These are phyloP conservation scores for Alternaria postmessia DNA, from an alignment of 2,329 filamentous ascomycete species.

Conservation along the genomic window DNA sequence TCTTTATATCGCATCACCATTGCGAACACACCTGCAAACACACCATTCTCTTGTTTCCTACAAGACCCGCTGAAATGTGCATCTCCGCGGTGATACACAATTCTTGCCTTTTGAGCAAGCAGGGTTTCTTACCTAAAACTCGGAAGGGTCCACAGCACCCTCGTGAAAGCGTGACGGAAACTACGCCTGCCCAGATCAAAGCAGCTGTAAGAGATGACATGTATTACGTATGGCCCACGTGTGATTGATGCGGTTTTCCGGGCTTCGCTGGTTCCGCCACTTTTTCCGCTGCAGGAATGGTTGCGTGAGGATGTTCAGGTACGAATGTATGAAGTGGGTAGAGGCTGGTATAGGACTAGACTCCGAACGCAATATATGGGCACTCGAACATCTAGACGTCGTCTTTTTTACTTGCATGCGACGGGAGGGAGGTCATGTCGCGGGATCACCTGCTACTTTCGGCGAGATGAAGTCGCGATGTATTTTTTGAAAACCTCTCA, in stretches of 20 bases:
- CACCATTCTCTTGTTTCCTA: conserved; percentile 4
- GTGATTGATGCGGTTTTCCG: neutral
- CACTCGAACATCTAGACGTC: no score
- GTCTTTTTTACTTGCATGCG: neutral
- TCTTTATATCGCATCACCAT: neutral
- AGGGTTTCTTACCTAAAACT: neutral
- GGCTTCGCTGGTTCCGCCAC: neutral
- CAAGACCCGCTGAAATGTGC: conserved; percentile 2
- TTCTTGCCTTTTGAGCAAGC: neutral
- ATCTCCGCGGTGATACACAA: conserved; percentile 16
- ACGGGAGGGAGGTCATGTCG: neutral
- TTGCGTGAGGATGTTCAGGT: neutral
- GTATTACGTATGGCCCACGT: neutral
- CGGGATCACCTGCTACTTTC: no score
- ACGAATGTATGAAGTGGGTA: neutral
- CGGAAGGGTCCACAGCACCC: neutral
- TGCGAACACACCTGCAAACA: neutral
- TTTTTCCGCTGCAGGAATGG: neutral
- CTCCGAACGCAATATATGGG: neutral
- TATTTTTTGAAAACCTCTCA: no score
- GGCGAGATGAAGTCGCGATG: no score
- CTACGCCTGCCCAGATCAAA: neutral
- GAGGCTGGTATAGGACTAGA: neutral
- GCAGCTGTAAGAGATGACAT: neutral
- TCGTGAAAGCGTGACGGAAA: neutral